Evolutionary conservation across 2,329 filamentous ascomycete genomes (phyloP), one percentile per base, ranked within the genome.

Genomic region (Aspergillus cejpii): DNA sequence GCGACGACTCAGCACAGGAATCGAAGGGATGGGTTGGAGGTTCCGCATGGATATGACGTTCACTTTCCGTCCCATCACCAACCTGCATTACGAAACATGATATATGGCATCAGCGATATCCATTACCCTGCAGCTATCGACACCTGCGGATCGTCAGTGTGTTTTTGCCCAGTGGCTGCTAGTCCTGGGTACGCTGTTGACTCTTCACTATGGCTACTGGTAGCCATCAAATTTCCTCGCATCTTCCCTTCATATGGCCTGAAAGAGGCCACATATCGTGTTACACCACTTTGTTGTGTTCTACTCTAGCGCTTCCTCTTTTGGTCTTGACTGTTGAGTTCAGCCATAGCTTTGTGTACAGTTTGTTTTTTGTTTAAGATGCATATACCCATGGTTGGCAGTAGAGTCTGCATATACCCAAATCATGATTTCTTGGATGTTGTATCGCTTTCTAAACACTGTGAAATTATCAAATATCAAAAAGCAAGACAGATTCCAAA

Each of bases 21-120:
- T 44, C 57, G 7, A 57, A 57, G 40, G 51, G 44, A 48, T 63
- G 57, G 59, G 50, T 54, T 39, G 61, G 58, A 3, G 52, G 54
- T 3, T 51, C 62, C 39, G 54, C 58, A 8, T 67, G 66, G 66
- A 62, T 62, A 53, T 64, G 39, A 52, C 50, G 33, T 44, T 34
- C 31, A 19, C 17, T 17, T 20, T 6, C n/a, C 17, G n/a, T 37
- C n/a, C 23, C 14, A 28, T 28, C 43, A 19, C 26, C 19, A 24
- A 24, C 6, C 50, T 45, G 48, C 44, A 19, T n/a, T 8, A 11
- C 45, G 11, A 37, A 45, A 27, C 12, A 19, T 33, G 19, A 37
- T 41, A 41, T 38, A 7, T 15, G 10, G 5, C 17, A 19, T 39
- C 24, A 5, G 37, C 17, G 31, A n/a, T 1, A 19, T 15, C 31